Conservation (phyloP, 768 basidiomycete genomes). For the Roridomyces roridus region DNA sequence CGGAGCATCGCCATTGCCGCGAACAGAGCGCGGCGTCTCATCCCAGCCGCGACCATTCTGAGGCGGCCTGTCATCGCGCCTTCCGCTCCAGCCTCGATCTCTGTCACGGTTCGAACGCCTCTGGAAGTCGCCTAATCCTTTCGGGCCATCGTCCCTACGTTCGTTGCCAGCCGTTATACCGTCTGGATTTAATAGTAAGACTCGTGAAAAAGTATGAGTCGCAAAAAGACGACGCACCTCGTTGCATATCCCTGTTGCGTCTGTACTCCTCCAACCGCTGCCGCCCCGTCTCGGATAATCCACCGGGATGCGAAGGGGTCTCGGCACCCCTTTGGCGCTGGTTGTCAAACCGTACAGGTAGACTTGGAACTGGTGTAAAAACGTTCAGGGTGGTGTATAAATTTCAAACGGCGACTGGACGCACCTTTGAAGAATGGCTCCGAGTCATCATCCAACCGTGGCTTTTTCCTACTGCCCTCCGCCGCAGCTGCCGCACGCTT, state of each 20-base stretch:
- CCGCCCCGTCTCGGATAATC: slow-evolving; percentile 79
- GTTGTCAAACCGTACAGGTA: slow-evolving; percentile 69
- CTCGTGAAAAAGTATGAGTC: background rate
- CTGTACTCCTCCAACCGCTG: slow-evolving; percentile 80
- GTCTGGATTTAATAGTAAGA: slow-evolving; percentile 48
- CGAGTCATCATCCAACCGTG: slow-evolving; percentile 63
- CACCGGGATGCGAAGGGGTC: slow-evolving; percentile 93
- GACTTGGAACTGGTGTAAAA: slow-evolving; percentile 69
- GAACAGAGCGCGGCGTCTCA: slow-evolving; percentile 66
- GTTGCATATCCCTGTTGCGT: slow-evolving; percentile 69
- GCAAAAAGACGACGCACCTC: slow-evolving; percentile 50
- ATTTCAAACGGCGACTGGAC: no score
- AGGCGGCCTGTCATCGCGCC: slow-evolving; percentile 38
- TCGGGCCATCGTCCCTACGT: slow-evolving; percentile 60
- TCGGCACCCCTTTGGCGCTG: slow-evolving; percentile 82
- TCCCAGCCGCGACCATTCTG: slow-evolving; percentile 50
- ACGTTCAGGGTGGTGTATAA: background rate
- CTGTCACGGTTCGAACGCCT: slow-evolving; percentile 85
- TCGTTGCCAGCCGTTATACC: slow-evolving; percentile 72
- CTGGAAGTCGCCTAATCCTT: slow-evolving; percentile 92
- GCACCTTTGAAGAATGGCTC: slow-evolving; percentile 89
- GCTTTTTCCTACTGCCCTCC: slow-evolving; percentile 68
- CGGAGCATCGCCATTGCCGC: slow-evolving; percentile 65
- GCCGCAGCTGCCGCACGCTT: slow-evolving; percentile 70
- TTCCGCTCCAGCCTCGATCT: slow-evolving; percentile 54